Evolutionary conservation across 2,329 filamentous ascomycete species (phyloP).

Genomic region (Arthrinium puccinioides): DNA sequence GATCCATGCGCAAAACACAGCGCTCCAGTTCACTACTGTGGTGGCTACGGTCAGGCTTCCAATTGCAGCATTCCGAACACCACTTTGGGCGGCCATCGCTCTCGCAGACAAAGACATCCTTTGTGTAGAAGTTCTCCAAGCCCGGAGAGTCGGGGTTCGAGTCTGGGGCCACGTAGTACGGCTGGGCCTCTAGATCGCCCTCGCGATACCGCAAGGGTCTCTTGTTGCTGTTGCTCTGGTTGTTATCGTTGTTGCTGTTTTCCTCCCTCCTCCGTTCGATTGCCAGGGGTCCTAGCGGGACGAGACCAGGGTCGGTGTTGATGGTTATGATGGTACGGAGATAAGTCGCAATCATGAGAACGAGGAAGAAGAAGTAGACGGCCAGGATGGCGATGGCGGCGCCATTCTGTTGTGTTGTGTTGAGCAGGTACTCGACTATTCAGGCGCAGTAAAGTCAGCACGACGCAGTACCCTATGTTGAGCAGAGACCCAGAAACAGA

Average conservation of each 20-base stretch:
- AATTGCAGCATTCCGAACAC: constrained; percentile 77
- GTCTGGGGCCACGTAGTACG: constrained; percentile 31
- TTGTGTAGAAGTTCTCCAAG: constrained; percentile 70
- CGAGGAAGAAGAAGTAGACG: constrained; percentile 65
- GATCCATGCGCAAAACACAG: constrained; percentile 87
- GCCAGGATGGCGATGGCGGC: constrained; percentile 63
- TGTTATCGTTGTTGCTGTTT: constrained; percentile 4
- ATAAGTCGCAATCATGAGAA: constrained; percentile 61
- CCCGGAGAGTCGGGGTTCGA: constrained; percentile 55
- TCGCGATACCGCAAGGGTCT: constrained; percentile 8
- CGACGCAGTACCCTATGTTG: no score
- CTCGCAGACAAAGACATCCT: constrained; percentile 79
- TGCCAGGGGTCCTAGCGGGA: constrained; percentile 51
- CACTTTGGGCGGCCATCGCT: constrained; percentile 76
- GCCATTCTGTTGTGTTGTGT: constrained; percentile 35
- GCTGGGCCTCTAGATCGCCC: constrained; percentile 26
- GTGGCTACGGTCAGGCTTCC: constrained; percentile 82
- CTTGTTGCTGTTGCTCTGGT: constrained; percentile 13
- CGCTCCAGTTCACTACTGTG: constrained; percentile 77
- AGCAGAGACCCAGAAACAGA: constrained; percentile 1
- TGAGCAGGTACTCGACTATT: constrained; percentile 65
- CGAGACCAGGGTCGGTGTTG: constrained; percentile 63
- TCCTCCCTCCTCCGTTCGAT: constrained; percentile 19
- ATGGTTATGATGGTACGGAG: constrained; percentile 64
- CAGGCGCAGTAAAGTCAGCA: neutral